These are phyloP conservation scores for Ustilago curta DNA, from an alignment of 1,284 basidiomycete species.

Conservation along the genomic window DNA sequence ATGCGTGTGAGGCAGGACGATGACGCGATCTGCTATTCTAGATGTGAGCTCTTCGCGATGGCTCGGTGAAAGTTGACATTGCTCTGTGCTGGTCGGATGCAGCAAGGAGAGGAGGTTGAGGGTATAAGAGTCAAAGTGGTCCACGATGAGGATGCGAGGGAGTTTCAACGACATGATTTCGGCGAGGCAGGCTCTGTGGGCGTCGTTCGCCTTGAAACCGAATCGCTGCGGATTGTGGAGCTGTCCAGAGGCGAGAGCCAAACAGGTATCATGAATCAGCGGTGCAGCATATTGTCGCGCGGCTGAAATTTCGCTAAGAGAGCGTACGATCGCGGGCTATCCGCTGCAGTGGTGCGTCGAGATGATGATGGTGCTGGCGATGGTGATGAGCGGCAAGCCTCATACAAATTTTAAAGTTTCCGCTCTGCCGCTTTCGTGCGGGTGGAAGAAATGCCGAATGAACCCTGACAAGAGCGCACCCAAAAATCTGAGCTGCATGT, in stretches of 20 bases:
- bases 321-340: conserved; percentile 5
- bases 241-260: background rate
- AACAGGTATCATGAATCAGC: background rate
- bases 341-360: conserved; percentile 4
- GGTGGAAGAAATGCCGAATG: conserved; percentile 28
- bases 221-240: background rate
- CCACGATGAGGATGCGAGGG: conserved; percentile 65
- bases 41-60: conserved; percentile 13
- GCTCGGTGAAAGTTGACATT: background rate
- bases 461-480: conserved; percentile 18
- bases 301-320: background rate
- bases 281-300: conserved; percentile 1
- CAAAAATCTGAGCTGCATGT: background rate
- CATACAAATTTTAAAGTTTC: conserved; percentile 6
- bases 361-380: background rate
- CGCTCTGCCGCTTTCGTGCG: conserved; percentile 25
- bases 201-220: background rate
- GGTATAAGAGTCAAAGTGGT: conserved; percentile 68
- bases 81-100: conserved; percentile 5
- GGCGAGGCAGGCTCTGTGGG: background rate
- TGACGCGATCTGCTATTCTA: conserved; percentile 39
- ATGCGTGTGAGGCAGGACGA: conserved; percentile 65
- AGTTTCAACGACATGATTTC: conserved; percentile 32
- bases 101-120: conserved; percentile 64
- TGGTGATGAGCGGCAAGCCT: conserved; percentile 2